phyloP scores from a whole-genome alignment of 2,329 filamentous ascomycete species.

The Bimuria novae-zelandiae region DNA sequence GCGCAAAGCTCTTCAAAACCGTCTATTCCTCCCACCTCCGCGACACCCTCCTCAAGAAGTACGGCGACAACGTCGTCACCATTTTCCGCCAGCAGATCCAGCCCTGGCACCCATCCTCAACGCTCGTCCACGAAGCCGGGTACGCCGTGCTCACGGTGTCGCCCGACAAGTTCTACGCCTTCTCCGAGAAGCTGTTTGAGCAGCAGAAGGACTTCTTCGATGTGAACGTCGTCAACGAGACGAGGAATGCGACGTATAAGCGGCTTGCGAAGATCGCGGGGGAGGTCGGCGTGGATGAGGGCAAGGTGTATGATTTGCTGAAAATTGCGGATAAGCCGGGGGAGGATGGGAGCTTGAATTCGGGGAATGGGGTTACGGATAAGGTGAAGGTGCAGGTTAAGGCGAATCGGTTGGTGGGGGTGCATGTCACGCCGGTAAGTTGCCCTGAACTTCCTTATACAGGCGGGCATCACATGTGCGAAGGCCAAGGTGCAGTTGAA shows the following conservation, averaged over 20 bases:
- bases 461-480: not conserved
- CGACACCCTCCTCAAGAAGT: conserved; percentile 67
- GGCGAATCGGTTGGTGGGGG: conserved; percentile 74
- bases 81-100: conserved; percentile 92
- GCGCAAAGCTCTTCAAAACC: conserved; percentile 75
- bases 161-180: conserved; percentile 78
- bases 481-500: not conserved
- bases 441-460: too few relatives aligned
- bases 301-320: conserved; percentile 70
- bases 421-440: conserved; percentile 77
- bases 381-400: conserved; percentile 86
- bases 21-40: conserved; percentile 66
- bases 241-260: conserved; percentile 80
- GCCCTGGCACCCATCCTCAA: conserved; percentile 87
- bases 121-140: conserved; percentile 75
- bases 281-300: conserved; percentile 70
- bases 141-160: conserved; percentile 75
- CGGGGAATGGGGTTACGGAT: conserved; percentile 79
- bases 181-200: conserved; percentile 70
- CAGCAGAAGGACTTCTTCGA: conserved; percentile 83
- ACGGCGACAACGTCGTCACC: conserved; percentile 67
- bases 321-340: conserved; percentile 69
- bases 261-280: conserved; percentile 76
- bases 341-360: conserved; percentile 72
- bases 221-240: conserved; percentile 79